Base-by-base conservation (phyloP, 73 alveolate species). In the Blepharisma stoltei region DNA sequence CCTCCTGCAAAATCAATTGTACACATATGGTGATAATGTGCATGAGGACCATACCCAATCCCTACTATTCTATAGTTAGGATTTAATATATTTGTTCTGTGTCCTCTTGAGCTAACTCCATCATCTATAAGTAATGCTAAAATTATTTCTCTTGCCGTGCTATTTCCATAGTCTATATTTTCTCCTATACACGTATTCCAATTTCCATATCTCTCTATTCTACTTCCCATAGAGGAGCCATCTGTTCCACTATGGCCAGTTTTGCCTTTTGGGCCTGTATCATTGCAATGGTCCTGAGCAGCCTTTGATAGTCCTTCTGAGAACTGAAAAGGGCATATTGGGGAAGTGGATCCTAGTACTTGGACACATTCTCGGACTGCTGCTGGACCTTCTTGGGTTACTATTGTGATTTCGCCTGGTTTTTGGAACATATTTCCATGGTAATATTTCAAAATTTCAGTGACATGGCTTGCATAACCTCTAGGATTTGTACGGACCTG, bases 31-130 rank as follows among this genome's bases (percentile, higher is more conserved):
- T 79, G 55, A 47, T 66, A 78, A 5, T 81, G 78, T 50, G 32
- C 68, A 20, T 83, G 90, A 9, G 32, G 48, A 20, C 87, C 83
- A 49, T 68, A 75, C 55, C 65, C 78, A 25, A 83, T 83, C 37
- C 90, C 90, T 0, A 83, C 86, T 38, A 44, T 60, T 54, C 54
- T 67, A 80, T 78, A 78, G 44, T 81, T 83, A 44, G 82, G 65
- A 6, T 79, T 71, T 68, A 83, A 73, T 32, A 83, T 55, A 68
- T 83, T 83, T 9, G 38, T 14, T 55, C 97, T 81, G 67, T 91
- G 97, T 7, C 97, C 97, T 55, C 97, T 85, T 21, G 81, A 86
- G 7, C 86, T 65, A 14, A 91, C 97, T 11, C 97, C 97, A 81
- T 90, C 97, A 71, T 90, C 97, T 1, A 90, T 90, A 37, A 90